Evolutionary conservation across 768 basidiomycete genomes (phyloP), one percentile per base, ranked within the genome.

Genomic region (Antrodiella citrinella): DNA sequence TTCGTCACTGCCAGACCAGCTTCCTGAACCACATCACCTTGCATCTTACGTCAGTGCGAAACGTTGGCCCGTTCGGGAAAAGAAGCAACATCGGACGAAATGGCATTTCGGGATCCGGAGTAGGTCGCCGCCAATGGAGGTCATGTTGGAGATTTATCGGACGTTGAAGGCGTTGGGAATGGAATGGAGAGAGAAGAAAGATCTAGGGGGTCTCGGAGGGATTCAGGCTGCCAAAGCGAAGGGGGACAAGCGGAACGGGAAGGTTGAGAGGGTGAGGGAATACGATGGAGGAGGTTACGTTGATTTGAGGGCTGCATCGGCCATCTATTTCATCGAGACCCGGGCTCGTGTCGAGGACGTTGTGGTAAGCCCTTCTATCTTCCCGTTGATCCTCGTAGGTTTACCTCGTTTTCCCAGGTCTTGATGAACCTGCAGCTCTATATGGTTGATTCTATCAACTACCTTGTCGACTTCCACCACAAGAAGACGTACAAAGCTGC

Each of bases 91-190:
- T 53, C 81, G 86, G 53, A 87, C 87, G 13, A 86, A 91, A 55
- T 98, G 96, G 96, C 96, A 99, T 65, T 99, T 97, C 61, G 96
- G 96, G 5, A 98, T 99, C 38, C 78, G 96, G 25, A 93, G 90
- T 58, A 77, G 94, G 52, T 87, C 84, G 51, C 91, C 93, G 25
- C 96, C 94, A 19, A 95, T 98, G 90, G 96, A 99, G 66, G 95
- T 99, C 20, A 97, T 99, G 94, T 70, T 96, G 21, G 95, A 97
- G 75, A 96, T 99, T 47, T 98, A 99, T 68, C 74, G 89, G 54
- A 96, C 94, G 40, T 70, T 99, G 45, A 86, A 86, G 68, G 73
- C 82, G 52, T 73, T 97, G 18, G 90, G 86, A 13, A 95, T 98
- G 91, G 91, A 99, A 67, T 99, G 96, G 96, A 90, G 90, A 65